Conservation (phyloP, 2,329 filamentous ascomycete genomes). For the Salinomyces thailandicus region DNA sequence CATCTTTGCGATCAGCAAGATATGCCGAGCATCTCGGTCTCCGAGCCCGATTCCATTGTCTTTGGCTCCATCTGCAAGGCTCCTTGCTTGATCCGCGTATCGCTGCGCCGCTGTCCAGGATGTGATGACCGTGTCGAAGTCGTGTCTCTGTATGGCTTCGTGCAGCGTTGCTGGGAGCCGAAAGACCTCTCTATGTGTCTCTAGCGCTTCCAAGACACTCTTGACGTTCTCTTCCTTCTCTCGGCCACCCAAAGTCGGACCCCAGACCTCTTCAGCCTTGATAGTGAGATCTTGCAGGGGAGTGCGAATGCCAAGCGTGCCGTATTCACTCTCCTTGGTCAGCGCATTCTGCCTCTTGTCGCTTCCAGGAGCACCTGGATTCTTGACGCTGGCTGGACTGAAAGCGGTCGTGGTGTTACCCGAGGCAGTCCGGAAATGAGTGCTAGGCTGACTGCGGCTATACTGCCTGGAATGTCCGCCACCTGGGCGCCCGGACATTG, state of each 20-base stretch:
- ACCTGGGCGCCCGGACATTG: not conserved
- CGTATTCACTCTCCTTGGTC: slow-evolving; percentile 85
- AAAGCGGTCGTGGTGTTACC: slow-evolving; percentile 23
- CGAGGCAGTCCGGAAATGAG: slow-evolving; percentile 28
- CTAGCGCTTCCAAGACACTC: slow-evolving; percentile 61
- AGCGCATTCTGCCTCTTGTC: slow-evolving; percentile 81
- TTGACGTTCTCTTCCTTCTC: slow-evolving; percentile 86
- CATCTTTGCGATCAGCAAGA: slow-evolving; percentile 83
- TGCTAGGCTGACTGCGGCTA: slow-evolving; percentile 46
- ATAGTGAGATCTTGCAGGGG: slow-evolving; percentile 82
- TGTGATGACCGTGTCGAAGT: slow-evolving; percentile 79
- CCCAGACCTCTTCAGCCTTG: slow-evolving; percentile 96
- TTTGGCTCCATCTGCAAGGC: slow-evolving; percentile 49
- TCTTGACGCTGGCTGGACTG: slow-evolving; percentile 27
- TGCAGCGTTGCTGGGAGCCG: slow-evolving; percentile 67
- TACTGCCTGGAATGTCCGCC: slow-evolving; percentile 41
- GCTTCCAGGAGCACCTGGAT: slow-evolving; percentile 10
- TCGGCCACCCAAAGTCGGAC: slow-evolving; percentile 78
- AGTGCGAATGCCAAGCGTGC: slow-evolving; percentile 74
- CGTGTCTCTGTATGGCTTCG: slow-evolving; percentile 79
- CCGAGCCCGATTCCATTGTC: slow-evolving; percentile 47
- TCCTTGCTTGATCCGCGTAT: slow-evolving; percentile 67
- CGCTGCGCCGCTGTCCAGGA: slow-evolving; percentile 75
- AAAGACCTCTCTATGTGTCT: slow-evolving; percentile 70
- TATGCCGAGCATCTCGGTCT: slow-evolving; percentile 72